phyloP scores from a whole-genome alignment of 2,329 filamentous ascomycete genomes.

The Phialemoniopsis sp. region DNA sequence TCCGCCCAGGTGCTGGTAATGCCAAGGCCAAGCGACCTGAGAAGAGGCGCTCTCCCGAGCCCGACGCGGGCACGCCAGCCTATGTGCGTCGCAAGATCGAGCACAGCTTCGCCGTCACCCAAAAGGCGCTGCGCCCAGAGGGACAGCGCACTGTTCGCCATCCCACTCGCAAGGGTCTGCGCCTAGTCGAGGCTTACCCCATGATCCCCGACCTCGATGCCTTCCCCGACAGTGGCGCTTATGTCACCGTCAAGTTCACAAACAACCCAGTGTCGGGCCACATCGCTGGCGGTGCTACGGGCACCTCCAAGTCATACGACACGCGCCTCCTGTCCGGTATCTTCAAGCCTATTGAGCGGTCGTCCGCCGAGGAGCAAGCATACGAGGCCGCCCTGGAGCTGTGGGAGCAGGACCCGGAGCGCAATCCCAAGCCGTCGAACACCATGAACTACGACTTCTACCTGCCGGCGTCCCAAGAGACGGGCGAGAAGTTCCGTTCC shows the following conservation, averaged over 20 bases:
- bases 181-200: constrained; percentile 55
- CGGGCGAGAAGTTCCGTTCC: constrained; percentile 52
- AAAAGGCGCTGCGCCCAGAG: constrained; percentile 46
- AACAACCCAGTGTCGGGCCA: constrained; percentile 51
- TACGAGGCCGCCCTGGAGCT: constrained; percentile 46
- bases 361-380: constrained; percentile 47
- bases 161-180: constrained; percentile 53
- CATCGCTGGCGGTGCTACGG: constrained; percentile 7
- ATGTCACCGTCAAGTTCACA: constrained; percentile 66
- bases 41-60: constrained; percentile 45
- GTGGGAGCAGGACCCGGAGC: constrained; percentile 51
- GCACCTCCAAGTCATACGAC: constrained; percentile 49
- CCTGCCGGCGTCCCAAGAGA: constrained; percentile 43
- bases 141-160: constrained; percentile 51
- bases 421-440: constrained; percentile 51
- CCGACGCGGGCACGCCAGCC: constrained; percentile 58
- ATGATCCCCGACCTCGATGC: constrained; percentile 62
- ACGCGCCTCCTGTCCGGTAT: constrained; percentile 57
- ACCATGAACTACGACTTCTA: constrained; percentile 66
- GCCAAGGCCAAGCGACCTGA: constrained; percentile 6
- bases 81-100: constrained; percentile 67
- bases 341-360: constrained; percentile 55
- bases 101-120: constrained; percentile 53
- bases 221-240: constrained; percentile 67
- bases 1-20: constrained; percentile 23